Evolutionary conservation across 225 moss, liverwort and hornwort genomes (phyloP).

Genomic region (Marchantia polymorpha): DNA sequence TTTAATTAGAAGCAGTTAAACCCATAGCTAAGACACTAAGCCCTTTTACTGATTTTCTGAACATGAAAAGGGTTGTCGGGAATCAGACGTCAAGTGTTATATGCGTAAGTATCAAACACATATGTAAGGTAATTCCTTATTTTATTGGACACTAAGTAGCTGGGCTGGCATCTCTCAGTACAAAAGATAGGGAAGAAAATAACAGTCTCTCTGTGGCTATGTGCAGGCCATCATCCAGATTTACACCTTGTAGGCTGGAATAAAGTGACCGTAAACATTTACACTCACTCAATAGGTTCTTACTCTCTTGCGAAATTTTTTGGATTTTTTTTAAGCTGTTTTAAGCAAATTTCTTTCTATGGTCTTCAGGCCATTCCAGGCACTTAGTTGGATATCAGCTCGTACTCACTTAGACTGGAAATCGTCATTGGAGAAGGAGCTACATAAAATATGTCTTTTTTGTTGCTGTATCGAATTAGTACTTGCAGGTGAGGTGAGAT

Average conservation of each 20-base stretch:
- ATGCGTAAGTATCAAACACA: too few species aligned
- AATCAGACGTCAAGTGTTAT: too few species aligned
- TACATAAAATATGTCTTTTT: neutral
- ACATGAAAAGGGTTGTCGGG: too few species aligned
- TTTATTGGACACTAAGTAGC: too few species aligned
- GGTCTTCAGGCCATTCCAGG: neutral
- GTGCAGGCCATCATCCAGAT: conserved; percentile 88
- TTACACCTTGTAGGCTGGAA: conserved; percentile 90
- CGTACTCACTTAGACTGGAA: neutral
- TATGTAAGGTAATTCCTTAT: too few species aligned
- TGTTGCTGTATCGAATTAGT: neutral
- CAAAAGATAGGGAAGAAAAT: neutral
- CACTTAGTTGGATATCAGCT: too few species aligned
- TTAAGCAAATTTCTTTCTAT: neutral
- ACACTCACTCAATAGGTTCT: conserved; percentile 74
- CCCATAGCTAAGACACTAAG: too few species aligned
- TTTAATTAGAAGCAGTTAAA: too few species aligned
- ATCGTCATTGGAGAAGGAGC: neutral
- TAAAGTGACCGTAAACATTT: conserved; percentile 70
- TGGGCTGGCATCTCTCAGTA: too few species aligned
- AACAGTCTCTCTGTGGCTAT: neutral
- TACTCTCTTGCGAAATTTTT: neutral
- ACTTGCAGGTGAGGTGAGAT: neutral
- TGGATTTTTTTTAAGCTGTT: neutral
- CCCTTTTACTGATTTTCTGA: too few species aligned